These are phyloP conservation scores for Entomortierella chlamydospora DNA, from an alignment of 192 early-diverging fungal species.

Conservation along the genomic window DNA sequence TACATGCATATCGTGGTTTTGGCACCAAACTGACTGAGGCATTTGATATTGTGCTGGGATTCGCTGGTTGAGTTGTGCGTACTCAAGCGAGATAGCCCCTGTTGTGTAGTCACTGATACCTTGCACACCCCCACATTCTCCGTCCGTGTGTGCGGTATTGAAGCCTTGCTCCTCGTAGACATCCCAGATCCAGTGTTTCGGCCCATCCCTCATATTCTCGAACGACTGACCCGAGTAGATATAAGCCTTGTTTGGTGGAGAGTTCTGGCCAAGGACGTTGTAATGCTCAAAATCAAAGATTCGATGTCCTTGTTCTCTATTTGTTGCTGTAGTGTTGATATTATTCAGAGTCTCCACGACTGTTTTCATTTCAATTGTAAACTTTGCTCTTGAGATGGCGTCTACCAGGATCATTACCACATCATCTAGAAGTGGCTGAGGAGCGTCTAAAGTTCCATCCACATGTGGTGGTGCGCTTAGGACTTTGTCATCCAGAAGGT, in stretches of 20 bases:
- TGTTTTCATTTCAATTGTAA: conserved; percentile 24
- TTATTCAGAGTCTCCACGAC: conserved; percentile 26
- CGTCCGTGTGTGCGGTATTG: conserved; percentile 48
- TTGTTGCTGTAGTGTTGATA: conserved; percentile 12
- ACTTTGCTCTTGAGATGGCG: conserved; percentile 50
- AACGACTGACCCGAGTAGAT: conserved; percentile 56
- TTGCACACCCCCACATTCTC: conserved; percentile 48
- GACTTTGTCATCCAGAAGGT: neutral
- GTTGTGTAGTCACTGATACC: conserved; percentile 33
- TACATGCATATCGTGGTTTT: conserved; percentile 47
- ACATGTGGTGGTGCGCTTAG: conserved; percentile 20
- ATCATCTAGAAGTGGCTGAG: conserved; percentile 45
- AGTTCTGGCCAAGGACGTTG: conserved; percentile 51
- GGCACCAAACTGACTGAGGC: conserved; percentile 33
- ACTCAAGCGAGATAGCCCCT: conserved; percentile 34
- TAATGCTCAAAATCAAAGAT: conserved; percentile 49
- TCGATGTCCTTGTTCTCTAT: conserved; percentile 13
- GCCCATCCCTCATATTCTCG: conserved; percentile 34
- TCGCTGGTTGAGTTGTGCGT: conserved; percentile 12
- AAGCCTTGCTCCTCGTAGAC: conserved; percentile 53
- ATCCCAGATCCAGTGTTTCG: conserved; percentile 54
- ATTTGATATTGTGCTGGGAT: conserved; percentile 52
- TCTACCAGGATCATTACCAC: conserved; percentile 53
- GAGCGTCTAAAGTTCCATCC: conserved; percentile 20
- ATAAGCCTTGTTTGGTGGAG: conserved; percentile 54